phyloP scores from a whole-genome alignment of 768 basidiomycete species.

The Panaeolus papilionaceus region DNA sequence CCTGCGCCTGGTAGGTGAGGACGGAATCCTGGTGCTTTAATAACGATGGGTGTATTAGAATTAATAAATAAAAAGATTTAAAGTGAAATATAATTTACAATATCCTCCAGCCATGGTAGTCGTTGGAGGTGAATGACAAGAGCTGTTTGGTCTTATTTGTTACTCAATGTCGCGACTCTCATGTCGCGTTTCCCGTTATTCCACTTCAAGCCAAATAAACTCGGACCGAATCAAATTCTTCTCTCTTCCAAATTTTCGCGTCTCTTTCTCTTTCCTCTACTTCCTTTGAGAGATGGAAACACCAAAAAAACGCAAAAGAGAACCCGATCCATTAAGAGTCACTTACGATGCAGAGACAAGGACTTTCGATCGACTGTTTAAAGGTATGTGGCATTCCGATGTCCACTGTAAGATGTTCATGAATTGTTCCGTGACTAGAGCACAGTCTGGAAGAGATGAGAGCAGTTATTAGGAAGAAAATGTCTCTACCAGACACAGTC shows the following conservation, averaged over 20 bases:
- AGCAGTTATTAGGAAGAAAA: conserved; percentile 64
- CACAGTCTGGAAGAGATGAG: conserved; percentile 63
- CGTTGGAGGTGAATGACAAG: conserved; percentile 27
- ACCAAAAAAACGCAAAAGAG: conserved; percentile 51
- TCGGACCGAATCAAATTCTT: conserved; percentile 12
- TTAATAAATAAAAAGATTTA: conserved; percentile 11
- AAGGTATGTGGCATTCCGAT: conserved; percentile 40
- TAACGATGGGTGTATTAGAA: conserved; percentile 16
- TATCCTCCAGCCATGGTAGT: conserved; percentile 52
- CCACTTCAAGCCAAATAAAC: conserved; percentile 22
- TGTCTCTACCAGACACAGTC: conserved; percentile 50
- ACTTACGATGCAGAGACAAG: conserved; percentile 49
- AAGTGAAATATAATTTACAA: conserved; percentile 32
- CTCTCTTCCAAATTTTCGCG: conserved; percentile 18
- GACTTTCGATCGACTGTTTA: conserved; percentile 61
- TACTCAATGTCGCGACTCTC: conserved; percentile 27
- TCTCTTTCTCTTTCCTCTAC: conserved; percentile 18
- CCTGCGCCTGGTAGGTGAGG: conserved; percentile 84
- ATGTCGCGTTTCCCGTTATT: conserved; percentile 23
- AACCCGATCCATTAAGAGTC: conserved; percentile 37
- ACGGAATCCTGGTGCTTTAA: conserved; percentile 77
- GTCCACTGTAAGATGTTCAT: background rate
- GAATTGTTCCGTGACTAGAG: conserved; percentile 46
- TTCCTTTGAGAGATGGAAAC: conserved; percentile 38
- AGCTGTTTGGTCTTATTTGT: conserved; percentile 44